phyloP scores from a whole-genome alignment of 176 grass and related monocot species.

The Rhynchospora tenuis region DNA sequence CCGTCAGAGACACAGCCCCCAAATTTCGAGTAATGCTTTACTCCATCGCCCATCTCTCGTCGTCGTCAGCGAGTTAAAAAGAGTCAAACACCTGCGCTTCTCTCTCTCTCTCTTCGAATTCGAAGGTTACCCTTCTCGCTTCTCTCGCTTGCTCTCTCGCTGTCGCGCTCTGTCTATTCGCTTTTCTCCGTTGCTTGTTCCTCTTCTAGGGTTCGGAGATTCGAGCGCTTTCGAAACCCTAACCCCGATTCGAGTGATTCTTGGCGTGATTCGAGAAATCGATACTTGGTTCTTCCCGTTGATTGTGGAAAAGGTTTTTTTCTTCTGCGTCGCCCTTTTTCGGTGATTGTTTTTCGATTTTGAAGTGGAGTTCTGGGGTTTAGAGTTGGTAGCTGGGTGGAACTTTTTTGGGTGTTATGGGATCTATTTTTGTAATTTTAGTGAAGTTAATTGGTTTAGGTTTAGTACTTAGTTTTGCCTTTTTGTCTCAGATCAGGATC shows the following conservation, averaged over 20 bases:
- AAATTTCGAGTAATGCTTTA: background rate
- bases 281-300: background rate
- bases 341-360: background rate
- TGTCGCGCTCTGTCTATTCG: background rate
- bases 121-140: too few relatives aligned
- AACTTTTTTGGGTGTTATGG: background rate
- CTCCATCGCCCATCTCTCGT: background rate
- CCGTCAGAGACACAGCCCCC: slow-evolving; percentile 1
- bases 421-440: slow-evolving; percentile 20
- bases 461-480: background rate
- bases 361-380: slow-evolving; percentile 19
- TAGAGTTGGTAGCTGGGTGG: background rate
- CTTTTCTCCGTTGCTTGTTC: background rate
- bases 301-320: background rate
- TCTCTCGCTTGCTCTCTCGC: background rate
- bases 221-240: slow-evolving; percentile 29
- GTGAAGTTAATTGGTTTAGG: slow-evolving; percentile 7
- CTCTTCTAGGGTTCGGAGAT: slow-evolving; percentile 28
- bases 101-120: background rate
- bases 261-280: background rate
- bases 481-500: slow-evolving; percentile 19
- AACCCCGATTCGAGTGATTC: slow-evolving; percentile 13
- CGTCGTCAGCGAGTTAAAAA: slow-evolving; percentile 23
- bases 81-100: slow-evolving; percentile 27
- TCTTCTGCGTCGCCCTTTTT: background rate